phyloP scores from a whole-genome alignment of 768 basidiomycete species.

The Mycena olivaceomarginata region DNA sequence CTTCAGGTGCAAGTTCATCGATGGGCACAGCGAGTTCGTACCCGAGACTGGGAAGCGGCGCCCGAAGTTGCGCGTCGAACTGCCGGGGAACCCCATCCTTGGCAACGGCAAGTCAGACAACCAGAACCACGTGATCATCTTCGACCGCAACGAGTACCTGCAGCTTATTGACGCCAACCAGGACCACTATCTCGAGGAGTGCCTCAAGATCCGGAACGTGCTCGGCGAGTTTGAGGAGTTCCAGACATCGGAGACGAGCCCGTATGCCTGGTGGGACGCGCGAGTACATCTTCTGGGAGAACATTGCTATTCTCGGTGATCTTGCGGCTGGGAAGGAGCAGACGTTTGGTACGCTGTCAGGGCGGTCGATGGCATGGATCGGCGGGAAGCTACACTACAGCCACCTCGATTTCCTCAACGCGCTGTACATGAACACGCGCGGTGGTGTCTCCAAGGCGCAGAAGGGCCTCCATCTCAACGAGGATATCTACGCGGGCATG shows the following conservation, averaged over 20 bases:
- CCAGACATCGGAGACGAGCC: slow-evolving; percentile 87
- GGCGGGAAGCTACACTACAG: slow-evolving; percentile 99
- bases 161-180: slow-evolving; percentile 99
- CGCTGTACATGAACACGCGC: slow-evolving; percentile 97
- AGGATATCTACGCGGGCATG: slow-evolving; percentile 99
- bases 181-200: slow-evolving; percentile 99
- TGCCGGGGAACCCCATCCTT: slow-evolving; percentile 98
- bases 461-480: slow-evolving; percentile 99
- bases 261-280: slow-evolving; percentile 97
- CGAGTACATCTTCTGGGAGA: slow-evolving; percentile 99
- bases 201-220: slow-evolving; percentile 98
- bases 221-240: slow-evolving; percentile 99
- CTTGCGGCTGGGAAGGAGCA: slow-evolving; percentile 99
- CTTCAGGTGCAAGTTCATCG: slow-evolving; percentile 98
- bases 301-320: slow-evolving; percentile 99
- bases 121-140: slow-evolving; percentile 99
- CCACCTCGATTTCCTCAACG: slow-evolving; percentile 99
- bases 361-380: slow-evolving; percentile 96
- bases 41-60: slow-evolving; percentile 91
- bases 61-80: slow-evolving; percentile 98
- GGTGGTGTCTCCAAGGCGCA: slow-evolving; percentile 99
- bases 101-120: slow-evolving; percentile 99
- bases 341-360: slow-evolving; percentile 98
- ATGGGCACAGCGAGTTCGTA: slow-evolving; percentile 97
- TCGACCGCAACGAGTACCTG: slow-evolving; percentile 99